phyloP scores from a whole-genome alignment of 306 rosid species.

The Lathyrus aphaca region DNA sequence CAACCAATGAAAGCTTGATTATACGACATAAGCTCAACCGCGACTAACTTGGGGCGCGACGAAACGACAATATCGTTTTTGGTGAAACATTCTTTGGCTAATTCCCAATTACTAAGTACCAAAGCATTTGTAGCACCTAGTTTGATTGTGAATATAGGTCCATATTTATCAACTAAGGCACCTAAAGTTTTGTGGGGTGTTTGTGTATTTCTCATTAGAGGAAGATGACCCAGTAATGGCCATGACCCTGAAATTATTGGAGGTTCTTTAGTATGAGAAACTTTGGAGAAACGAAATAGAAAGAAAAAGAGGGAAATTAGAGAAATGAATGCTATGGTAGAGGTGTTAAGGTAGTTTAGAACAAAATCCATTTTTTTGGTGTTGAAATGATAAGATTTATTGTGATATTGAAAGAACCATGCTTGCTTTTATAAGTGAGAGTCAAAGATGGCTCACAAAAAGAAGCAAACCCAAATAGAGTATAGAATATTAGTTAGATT shows the following conservation, averaged over 20 bases:
- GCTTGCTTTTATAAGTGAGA: constrained; percentile 10
- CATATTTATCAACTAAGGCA: constrained; percentile 38
- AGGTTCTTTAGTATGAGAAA: neutral
- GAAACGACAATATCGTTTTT: constrained; percentile 25
- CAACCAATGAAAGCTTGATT: constrained; percentile 35
- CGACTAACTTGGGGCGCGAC: constrained; percentile 13
- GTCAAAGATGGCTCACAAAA: neutral
- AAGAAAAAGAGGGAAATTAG: neutral
- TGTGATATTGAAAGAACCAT: neutral
- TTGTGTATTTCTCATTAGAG: neutral
- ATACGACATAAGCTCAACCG: constrained; percentile 29
- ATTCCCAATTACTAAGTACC: constrained; percentile 44
- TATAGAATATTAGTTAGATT: too few species aligned
- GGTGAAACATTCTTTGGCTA: constrained; percentile 46
- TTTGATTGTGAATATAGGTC: constrained; percentile 44
- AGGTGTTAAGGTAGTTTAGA: constrained; percentile 13
- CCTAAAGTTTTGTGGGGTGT: constrained; percentile 35
- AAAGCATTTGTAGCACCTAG: constrained; percentile 21
- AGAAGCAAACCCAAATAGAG: neutral
- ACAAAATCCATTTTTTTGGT: constrained; percentile 24
- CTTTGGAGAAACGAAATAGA: constrained; percentile 10
- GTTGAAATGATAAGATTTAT: neutral
- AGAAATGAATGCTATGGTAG: constrained; percentile 16
- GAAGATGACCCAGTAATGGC: constrained; percentile 51
- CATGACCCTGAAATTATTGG: constrained; percentile 39